These are phyloP conservation scores for Lasiodiplodia gonubiensis DNA, from an alignment of 2,329 filamentous ascomycete genomes.

Conservation along the genomic window DNA sequence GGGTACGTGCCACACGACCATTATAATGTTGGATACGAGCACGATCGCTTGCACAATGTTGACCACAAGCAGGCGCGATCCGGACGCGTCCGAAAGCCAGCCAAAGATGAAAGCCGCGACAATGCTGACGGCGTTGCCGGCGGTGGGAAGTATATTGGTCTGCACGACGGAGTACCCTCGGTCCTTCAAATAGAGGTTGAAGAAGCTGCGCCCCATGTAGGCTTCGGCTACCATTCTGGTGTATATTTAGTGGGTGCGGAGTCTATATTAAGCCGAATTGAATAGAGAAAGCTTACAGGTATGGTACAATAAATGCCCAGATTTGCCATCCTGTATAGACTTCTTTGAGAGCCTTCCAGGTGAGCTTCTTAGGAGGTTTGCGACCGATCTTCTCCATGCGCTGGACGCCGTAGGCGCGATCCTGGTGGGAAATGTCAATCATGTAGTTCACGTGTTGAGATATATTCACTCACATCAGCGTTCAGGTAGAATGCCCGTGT, in stretches of 20 bases:
- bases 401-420: constrained; percentile 18
- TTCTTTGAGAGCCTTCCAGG: constrained; percentile 12
- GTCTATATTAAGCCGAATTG: background rate
- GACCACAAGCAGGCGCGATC: background rate
- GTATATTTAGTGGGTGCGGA: background rate
- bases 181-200: constrained; percentile 25
- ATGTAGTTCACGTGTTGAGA: background rate
- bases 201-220: constrained; percentile 6
- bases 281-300: constrained; percentile 1
- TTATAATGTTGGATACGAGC: constrained; percentile 23
- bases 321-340: constrained; percentile 23
- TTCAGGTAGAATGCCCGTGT: constrained; percentile 34
- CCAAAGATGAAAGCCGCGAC: constrained; percentile 18
- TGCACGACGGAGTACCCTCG: constrained; percentile 16
- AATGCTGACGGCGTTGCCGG: constrained; percentile 21
- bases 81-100: constrained; percentile 4
- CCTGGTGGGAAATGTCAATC: background rate
- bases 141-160: constrained; percentile 24
- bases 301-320: constrained; percentile 17
- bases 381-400: constrained; percentile 22
- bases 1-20: constrained; percentile 16
- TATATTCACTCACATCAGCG: constrained; percentile 27
- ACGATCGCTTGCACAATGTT: constrained; percentile 13
- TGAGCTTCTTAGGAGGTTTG: constrained; percentile 16
- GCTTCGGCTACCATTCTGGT: constrained; percentile 22